A percentile compares a stretch with the other conserved stretches of the same genome.
These are phyloP conservation scores for Agastache rugosa DNA, from an alignment of 257 asterid genomes.

Conservation along the genomic window DNA sequence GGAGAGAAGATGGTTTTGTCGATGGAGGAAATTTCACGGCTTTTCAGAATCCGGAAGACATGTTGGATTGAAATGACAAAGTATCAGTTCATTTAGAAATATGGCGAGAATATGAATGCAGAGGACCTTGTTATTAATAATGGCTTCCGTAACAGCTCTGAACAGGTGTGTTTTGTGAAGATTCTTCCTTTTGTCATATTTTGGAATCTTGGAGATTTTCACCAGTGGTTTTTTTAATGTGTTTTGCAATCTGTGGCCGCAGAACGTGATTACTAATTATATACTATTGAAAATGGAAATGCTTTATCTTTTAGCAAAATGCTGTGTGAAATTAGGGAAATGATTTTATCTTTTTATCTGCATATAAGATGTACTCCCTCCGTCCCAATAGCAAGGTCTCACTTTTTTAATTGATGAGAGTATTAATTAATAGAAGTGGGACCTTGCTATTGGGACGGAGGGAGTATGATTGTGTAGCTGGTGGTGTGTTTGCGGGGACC, in stretches of 20 bases:
- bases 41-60: conserved; percentile 49
- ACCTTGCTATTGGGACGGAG: no score
- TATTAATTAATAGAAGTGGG: no score
- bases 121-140: conserved; percentile 69
- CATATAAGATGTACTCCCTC: not conserved
- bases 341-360: not conserved
- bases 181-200: not conserved
- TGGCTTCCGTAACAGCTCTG: conserved; percentile 55
- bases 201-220: not conserved
- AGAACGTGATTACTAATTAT: not conserved
- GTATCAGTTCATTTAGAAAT: conserved; percentile 52
- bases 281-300: not conserved
- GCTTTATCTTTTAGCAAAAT: conserved; percentile 4
- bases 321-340: not conserved
- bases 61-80: conserved; percentile 54
- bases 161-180: conserved; percentile 50
- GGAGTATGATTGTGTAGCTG: not conserved
- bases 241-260: not conserved
- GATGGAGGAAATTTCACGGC: conserved; percentile 53
- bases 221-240: not conserved
- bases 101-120: conserved; percentile 76
- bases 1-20: conserved; percentile 53
- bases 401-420: no score
- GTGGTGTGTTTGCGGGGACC: no score
- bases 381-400: no score